Evolutionary conservation across 805 yeast genomes (phyloP), one percentile per base, ranked within the genome.

Genomic region (Torulaspora franciscae): DNA sequence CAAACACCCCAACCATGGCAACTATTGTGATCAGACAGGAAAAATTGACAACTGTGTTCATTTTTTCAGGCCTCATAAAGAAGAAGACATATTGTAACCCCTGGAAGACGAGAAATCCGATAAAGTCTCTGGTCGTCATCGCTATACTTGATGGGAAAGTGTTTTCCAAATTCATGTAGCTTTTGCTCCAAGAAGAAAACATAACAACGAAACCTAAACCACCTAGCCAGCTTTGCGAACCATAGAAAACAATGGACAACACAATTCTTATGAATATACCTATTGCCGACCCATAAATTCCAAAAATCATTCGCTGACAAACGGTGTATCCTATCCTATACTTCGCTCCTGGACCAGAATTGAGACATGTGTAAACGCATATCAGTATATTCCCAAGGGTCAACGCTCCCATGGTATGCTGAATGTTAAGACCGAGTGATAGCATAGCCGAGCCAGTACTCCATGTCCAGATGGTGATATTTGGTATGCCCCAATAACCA

Each of bases 211-310:
- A 47, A 45, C 72, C 62, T 26, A 68, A 52, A 1, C 73, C 75
- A 33, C 76, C 77, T 4, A 71, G 58, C 66, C 71, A 71, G 1
- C 72, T 64, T 50, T 71, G 73, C 11, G 70, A 64, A 4, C 71
- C 75, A 49, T 62, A 71, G 59, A 68, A 71, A 15, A 73, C 71
- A 32, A 71, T 61, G 8, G 71, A 64, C 40, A 73, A 54, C 24
- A 70, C 51, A 9, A 69, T 65, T 53, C 77, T 59, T 28, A 70
- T 65, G 15, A 64, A 34, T 17, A 73, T 66, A 14, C 73, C 74
- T 8, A 72, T 37, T 7, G 56, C 57, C 2, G 72, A 67, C 4
- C 76, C 76, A 45, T 64, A 57, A 3, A 70, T 58, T 25, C 77
- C 77, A 55, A 68, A 68, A 7, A 66, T 57, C 46, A 66, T 51